phyloP scores from a whole-genome alignment of 495 filamentous ascomycete species.

The Hypomontagnella submonticulosa region DNA sequence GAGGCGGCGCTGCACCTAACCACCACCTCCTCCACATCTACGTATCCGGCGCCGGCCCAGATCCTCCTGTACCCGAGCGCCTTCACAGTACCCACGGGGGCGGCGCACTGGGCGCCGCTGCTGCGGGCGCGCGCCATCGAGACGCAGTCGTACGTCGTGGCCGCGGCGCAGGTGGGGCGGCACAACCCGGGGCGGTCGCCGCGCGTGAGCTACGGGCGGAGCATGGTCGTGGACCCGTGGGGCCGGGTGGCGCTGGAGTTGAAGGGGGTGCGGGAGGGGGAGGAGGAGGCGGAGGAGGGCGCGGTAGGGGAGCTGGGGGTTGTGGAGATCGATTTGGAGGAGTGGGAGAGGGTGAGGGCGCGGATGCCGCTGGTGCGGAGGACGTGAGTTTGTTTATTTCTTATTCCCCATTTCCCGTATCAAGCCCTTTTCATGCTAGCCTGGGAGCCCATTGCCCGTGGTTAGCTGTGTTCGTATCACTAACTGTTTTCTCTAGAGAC shows the following conservation, averaged over 20 bases:
- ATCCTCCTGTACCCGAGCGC: conserved; percentile 84
- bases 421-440: neutral
- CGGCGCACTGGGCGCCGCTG: conserved; percentile 84
- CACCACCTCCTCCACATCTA: conserved; percentile 44
- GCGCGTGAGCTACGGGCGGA: conserved; percentile 86
- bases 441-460: neutral
- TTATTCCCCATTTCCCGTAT: neutral
- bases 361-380: conserved; percentile 72
- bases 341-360: conserved; percentile 60
- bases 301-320: conserved; percentile 59
- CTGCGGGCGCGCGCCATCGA: conserved; percentile 88
- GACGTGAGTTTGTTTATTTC: conserved; percentile 50
- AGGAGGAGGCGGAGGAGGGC: conserved; percentile 51
- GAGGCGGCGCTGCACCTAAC: conserved; percentile 76
- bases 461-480: neutral
- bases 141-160: conserved; percentile 86
- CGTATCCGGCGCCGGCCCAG: conserved; percentile 5
- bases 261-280: conserved; percentile 59
- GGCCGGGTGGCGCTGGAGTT: conserved; percentile 77
- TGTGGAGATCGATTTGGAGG: conserved; percentile 59
- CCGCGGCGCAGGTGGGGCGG: conserved; percentile 82
- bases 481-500: conserved; percentile 55
- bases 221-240: conserved; percentile 91
- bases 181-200: conserved; percentile 73
- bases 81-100: conserved; percentile 88